phyloP scores from a whole-genome alignment of 768 basidiomycete genomes.

The Tylopilus vinaceipallidus region DNA sequence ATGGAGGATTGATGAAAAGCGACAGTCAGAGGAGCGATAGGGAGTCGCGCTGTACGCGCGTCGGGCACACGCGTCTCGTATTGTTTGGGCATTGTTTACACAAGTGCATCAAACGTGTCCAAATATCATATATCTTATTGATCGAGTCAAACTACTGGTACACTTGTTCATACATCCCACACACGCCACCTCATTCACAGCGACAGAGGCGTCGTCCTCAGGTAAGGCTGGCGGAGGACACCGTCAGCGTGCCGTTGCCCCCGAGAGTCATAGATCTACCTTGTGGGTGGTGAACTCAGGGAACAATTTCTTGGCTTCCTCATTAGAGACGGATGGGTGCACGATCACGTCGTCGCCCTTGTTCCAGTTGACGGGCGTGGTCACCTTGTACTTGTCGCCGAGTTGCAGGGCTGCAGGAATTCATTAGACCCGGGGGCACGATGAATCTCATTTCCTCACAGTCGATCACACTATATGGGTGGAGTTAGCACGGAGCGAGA shows the following conservation, averaged over 20 bases:
- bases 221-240: constrained; percentile 61
- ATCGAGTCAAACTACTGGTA: neutral
- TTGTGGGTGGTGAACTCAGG: constrained; percentile 77
- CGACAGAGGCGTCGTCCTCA: constrained; percentile 71
- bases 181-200: constrained; percentile 8
- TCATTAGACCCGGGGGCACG: constrained; percentile 29
- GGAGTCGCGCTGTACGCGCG: constrained; percentile 24
- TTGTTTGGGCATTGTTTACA: constrained; percentile 25
- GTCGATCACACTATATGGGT: constrained; percentile 64
- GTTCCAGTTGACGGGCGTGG: constrained; percentile 95
- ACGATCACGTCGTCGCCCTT: constrained; percentile 94
- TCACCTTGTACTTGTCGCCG: constrained; percentile 80
- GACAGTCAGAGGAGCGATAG: constrained; percentile 19
- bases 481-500: constrained; percentile 4
- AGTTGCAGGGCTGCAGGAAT: constrained; percentile 69
- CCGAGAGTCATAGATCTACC: constrained; percentile 40
- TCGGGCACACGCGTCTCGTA: constrained; percentile 26
- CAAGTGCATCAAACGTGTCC: constrained; percentile 13
- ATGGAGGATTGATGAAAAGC: constrained; percentile 18
- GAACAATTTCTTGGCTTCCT: constrained; percentile 92
- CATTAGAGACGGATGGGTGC: constrained; percentile 76
- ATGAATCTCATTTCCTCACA: constrained; percentile 39
- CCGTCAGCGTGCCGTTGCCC: neutral
- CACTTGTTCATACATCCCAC: neutral
- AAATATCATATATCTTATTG: constrained; percentile 11